Evolutionary conservation across 768 basidiomycete genomes (phyloP).

Genomic region (Kwoniella dejecticola): DNA sequence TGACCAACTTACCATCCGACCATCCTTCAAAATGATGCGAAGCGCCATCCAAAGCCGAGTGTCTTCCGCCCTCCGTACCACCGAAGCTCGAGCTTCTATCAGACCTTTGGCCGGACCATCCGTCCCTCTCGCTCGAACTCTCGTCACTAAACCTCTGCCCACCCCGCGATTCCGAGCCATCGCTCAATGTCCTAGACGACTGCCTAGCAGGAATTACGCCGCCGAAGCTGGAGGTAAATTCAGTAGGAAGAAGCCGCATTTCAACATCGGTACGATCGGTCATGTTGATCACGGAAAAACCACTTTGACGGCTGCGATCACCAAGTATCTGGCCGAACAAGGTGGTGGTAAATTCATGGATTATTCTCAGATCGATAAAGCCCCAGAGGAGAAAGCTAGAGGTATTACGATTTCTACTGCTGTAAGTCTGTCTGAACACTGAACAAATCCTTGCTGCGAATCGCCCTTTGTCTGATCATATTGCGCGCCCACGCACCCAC

Average conservation of each 20-base stretch:
- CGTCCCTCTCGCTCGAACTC: constrained; percentile 14
- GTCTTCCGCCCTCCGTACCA: constrained; percentile 19
- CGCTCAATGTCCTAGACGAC: constrained; percentile 7
- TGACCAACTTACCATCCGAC: neutral
- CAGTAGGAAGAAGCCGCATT: constrained; percentile 55
- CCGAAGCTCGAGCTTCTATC: constrained; percentile 23
- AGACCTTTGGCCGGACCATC: constrained; percentile 40
- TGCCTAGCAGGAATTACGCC: constrained; percentile 40
- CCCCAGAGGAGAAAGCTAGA: constrained; percentile 98
- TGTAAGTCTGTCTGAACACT: constrained; percentile 31
- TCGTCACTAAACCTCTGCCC: constrained; percentile 18
- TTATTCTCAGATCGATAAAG: constrained; percentile 97
- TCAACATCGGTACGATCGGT: constrained; percentile 58
- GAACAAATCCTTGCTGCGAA: neutral
- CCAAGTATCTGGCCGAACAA: constrained; percentile 78
- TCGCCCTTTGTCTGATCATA: neutral
- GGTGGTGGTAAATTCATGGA: constrained; percentile 83
- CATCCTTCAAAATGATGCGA: constrained; percentile 21
- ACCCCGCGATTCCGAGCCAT: constrained; percentile 22
- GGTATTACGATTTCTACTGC: constrained; percentile 99
- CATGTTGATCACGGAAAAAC: constrained; percentile 58
- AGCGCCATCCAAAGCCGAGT: constrained; percentile 20
- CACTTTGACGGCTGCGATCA: constrained; percentile 60
- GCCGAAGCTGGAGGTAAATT: constrained; percentile 55
- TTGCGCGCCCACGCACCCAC: neutral